Evolutionary conservation across 2,329 filamentous ascomycete species (phyloP).

Genomic region (Monosporascus sp.): DNA sequence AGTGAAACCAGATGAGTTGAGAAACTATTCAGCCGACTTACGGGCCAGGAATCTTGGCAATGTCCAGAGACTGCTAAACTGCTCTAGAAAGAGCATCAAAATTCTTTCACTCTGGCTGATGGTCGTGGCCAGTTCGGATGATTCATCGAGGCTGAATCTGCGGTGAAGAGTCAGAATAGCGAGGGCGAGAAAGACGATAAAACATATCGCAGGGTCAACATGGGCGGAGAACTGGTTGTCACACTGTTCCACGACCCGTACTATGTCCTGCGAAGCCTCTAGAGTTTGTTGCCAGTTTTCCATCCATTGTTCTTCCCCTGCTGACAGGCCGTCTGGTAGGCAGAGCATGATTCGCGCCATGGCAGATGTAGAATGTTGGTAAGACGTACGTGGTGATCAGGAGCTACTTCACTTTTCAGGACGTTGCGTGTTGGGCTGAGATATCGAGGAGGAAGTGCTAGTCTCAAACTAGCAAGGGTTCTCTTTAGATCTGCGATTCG

Average conservation of each 20-base stretch:
- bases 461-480: constrained; percentile 17
- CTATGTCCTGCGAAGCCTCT: constrained; percentile 27
- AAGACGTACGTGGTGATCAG: constrained; percentile 22
- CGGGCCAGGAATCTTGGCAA: constrained; percentile 16
- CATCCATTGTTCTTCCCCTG: constrained; percentile 17
- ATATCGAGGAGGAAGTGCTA: constrained; percentile 26
- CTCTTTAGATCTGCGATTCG: constrained; percentile 12
- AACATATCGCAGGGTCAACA: constrained; percentile 30
- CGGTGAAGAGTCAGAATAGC: constrained; percentile 26
- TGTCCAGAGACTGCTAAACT: constrained; percentile 19
- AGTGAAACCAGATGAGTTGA: background rate
- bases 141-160: constrained; percentile 6
- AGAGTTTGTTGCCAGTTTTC: constrained; percentile 24
- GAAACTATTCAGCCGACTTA: constrained; percentile 3
- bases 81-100: constrained; percentile 17
- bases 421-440: constrained; percentile 27
- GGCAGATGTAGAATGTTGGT: constrained; percentile 20
- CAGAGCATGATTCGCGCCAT: constrained; percentile 16
- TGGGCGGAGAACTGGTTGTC: constrained; percentile 23
- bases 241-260: constrained; percentile 26
- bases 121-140: background rate
- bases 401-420: constrained; percentile 20
- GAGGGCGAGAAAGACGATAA: constrained; percentile 26
- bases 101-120: constrained; percentile 10
- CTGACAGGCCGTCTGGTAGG: constrained; percentile 9